Base-by-base conservation (phyloP, 164 flowering plant genomes). In the Nelumbo lutea region DNA sequence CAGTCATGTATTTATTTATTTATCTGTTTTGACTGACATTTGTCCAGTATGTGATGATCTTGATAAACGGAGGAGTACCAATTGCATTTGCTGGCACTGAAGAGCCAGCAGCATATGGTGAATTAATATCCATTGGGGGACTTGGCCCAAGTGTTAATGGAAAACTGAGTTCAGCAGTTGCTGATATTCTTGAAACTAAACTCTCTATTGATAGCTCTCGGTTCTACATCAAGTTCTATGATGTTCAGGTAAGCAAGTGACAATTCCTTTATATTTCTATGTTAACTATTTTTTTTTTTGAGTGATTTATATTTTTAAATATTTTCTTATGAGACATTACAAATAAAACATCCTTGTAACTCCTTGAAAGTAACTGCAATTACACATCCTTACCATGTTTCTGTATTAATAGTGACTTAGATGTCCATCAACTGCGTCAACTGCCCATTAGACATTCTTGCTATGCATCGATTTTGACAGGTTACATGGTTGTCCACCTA, bases 21-120 rank as follows among this genome's bases (percentile, higher is more conserved):
- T 44, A 10, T 42, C 9, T 2, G 3, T 41, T 15, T 38, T 73
- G 40, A 42, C n/a, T 56, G 60, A 13, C 58, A 38, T 48, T 53
- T 57, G 46, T 77, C 75, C 83, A 92, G 97, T 89, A 90, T 78
- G 97, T 91, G 76, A 94, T 94, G 98, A 85, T 94, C 69, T 69
- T 94, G 83, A 60, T 94, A 53, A 87, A 91, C 74, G 95, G 88
- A 55, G 87, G 90, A 51, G 96, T 91, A 45, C 98, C 98, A 0
- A 85, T 94, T 67, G 83, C 89, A 66, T 91, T 91, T 79, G 90
- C 85, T 61, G 96, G 93, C 56, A 87, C 89, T 11, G 98, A 91
- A 80, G 96, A 85, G 61, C 96, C 98, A 45, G 91, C 97, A 64
- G 98, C 98, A 0, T 93, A 88, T 75, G 98, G 88, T 42, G 97